A percentile compares a stretch with the other conserved stretches of the same genome.
Conservation (phyloP, 148 eudicot species). For the Spergularia marina region DNA sequence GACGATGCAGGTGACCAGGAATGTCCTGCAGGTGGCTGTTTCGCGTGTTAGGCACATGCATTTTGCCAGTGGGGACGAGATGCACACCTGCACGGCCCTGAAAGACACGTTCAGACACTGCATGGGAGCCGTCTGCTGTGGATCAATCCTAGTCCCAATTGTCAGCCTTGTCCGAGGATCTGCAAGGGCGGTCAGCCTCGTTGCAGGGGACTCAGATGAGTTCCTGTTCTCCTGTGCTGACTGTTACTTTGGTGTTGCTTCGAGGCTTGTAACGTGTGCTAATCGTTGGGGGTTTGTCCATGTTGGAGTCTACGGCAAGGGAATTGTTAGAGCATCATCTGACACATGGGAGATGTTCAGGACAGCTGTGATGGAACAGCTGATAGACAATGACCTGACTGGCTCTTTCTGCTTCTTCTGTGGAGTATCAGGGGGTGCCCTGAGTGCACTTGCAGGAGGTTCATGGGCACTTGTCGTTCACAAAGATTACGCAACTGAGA, state of each 20-base stretch:
- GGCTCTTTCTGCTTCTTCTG: conserved; percentile 63
- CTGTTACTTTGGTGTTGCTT: conserved; percentile 47
- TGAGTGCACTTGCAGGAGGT: conserved; percentile 45
- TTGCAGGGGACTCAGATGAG: conserved; percentile 65
- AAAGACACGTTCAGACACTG: conserved; percentile 20
- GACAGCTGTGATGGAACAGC: conserved; percentile 36
- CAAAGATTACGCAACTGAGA: conserved; percentile 40
- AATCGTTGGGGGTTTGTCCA: conserved; percentile 76
- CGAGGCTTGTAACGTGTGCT: conserved; percentile 41
- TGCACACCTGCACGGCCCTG: conserved; percentile 18
- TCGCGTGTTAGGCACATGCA: conserved; percentile 44
- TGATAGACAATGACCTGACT: conserved; percentile 55
- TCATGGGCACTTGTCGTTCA: conserved; percentile 49
- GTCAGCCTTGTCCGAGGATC: conserved; percentile 39
- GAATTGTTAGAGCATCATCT: conserved; percentile 49
- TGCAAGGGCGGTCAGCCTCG: conserved; percentile 36
- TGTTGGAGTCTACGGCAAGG: conserved; percentile 53
- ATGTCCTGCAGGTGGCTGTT: conserved; percentile 42
- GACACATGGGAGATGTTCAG: conserved; percentile 65
- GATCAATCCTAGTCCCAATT: conserved; percentile 48
- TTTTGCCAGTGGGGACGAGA: conserved; percentile 35
- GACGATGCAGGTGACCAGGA: conserved; percentile 57
- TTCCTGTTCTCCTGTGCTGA: conserved; percentile 65
- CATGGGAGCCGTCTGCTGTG: conserved; percentile 43
- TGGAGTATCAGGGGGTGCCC: conserved; percentile 50